Percentiles rank a stretch among this genome's conserved stretches.
phyloP scores from a whole-genome alignment of 495 filamentous ascomycete genomes.

The Cercophora newfieldiana region DNA sequence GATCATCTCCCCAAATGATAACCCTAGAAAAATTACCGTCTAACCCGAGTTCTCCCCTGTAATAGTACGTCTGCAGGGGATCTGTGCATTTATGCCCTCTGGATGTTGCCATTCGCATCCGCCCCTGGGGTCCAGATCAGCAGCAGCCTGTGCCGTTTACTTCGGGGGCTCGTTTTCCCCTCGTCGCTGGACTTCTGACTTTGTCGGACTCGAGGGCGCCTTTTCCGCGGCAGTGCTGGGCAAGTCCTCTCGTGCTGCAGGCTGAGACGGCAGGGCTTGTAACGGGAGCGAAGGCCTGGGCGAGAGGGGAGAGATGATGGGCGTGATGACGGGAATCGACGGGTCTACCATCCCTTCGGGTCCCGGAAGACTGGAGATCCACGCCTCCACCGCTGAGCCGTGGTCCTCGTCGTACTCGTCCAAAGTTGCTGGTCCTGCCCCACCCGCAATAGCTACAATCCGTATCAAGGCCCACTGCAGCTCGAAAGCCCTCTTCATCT shows the following conservation, averaged over 20 bases:
- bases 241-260: too few species aligned
- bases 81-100: slow-evolving; percentile 5
- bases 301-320: too few species aligned
- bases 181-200: slow-evolving; percentile 5
- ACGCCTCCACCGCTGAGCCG: slow-evolving; percentile 8
- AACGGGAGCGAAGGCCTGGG: too few species aligned
- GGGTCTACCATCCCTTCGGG: not conserved
- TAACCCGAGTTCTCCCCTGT: slow-evolving; percentile 1
- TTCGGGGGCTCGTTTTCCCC: slow-evolving; percentile 5
- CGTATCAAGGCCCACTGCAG: slow-evolving; percentile 13
- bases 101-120: not conserved
- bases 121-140: not conserved
- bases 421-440: slow-evolving; percentile 5
- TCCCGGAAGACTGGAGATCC: slow-evolving; percentile 10
- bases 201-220: not conserved
- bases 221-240: too few species aligned
- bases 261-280: too few species aligned
- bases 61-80: slow-evolving; percentile 3
- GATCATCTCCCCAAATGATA: slow-evolving; percentile 3
- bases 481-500: slow-evolving; percentile 11
- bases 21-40: not conserved
- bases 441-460: slow-evolving; percentile 10
- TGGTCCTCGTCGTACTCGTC: slow-evolving; percentile 10
- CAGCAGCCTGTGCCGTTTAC: slow-evolving; percentile 5
- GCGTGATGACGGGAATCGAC: not conserved